phyloP scores from a whole-genome alignment of 139 green algal species.

The Haematococcus lacustris region DNA sequence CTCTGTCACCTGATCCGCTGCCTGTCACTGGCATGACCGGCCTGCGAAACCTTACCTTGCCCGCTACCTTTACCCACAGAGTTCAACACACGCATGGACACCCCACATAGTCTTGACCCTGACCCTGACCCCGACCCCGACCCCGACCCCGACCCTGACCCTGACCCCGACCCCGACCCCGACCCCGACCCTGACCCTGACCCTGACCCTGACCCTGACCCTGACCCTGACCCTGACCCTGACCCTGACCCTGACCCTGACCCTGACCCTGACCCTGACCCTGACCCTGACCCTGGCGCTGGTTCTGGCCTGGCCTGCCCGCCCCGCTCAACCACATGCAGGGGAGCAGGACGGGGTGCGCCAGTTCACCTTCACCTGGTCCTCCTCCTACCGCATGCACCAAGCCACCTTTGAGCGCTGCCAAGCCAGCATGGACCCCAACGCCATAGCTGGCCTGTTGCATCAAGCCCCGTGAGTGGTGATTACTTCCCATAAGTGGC shows the following conservation, averaged over 20 bases:
- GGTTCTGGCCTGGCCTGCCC: too few relatives aligned
- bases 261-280: neutral
- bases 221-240: too few relatives aligned
- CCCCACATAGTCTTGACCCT: neutral
- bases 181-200: too few relatives aligned
- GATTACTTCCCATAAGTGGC: neutral
- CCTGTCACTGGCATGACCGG: neutral
- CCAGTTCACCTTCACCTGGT: constrained; percentile 44
- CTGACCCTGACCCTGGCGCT: neutral
- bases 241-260: neutral
- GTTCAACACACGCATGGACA: neutral
- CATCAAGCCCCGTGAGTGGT: constrained; percentile 31
- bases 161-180: too few relatives aligned
- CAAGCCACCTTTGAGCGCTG: constrained; percentile 10
- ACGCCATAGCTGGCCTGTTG: constrained; percentile 61
- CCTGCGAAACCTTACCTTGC: neutral
- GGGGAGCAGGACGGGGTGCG: constrained; percentile 22
- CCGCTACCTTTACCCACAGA: too few relatives aligned
- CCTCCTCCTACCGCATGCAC: constrained; percentile 41
- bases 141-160: neutral
- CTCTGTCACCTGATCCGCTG: neutral
- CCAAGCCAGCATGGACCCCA: constrained; percentile 74
- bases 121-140: neutral
- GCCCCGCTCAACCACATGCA: constrained; percentile 7
- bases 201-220: too few relatives aligned